Evolutionary conservation across 176 grass and related monocot genomes (phyloP), one percentile per base, ranked within the genome.

Genomic region (Carex pumila): DNA sequence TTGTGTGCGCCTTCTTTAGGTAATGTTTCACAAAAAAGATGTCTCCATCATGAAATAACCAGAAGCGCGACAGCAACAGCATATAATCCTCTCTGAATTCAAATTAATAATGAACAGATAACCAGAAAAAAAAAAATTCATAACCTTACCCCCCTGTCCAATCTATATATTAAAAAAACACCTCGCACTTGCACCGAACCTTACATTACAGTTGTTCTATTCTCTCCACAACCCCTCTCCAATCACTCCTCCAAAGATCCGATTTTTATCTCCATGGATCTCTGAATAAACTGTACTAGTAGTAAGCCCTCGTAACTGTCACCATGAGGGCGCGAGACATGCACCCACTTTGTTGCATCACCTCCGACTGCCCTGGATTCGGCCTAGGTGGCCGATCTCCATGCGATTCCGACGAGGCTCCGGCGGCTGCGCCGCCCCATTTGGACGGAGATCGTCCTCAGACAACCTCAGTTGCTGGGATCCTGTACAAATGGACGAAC

Each of bases 291-390:
- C 67, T 18, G 67, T 9, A 41, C 17, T 52, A 54, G 52, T 25
- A 19, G 3, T 29, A 55, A 64, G 30, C 67, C 67, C 6, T 70
- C 45, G 4, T 55, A 30, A 6, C 34, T 17, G 19, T 10, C 61
- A 57, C 30, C 36, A 95, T 93, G 95, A 82, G 92, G 74, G 68
- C 71, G 11, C 57, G 89, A 84, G 89, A 98, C 54, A 91, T 95
- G 95, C 95, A 98, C 88, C 95, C 92, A 68, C 91, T 98, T 77
- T 98, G 95, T 86, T 95, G 95, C 89, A 92, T 98, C 80, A 86
- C 80, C n/a, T 77, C 86, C 5, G 95, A 95, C 74, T 94, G 87
- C 61, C 86, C 85, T 5, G 88, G 71, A 10, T 69, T 83, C 17
- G 31, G 80, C 25, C 18, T 90, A 25, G 85, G 85, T 3, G 65